Conservation (phyloP, 768 basidiomycete species). For the Xanthoconium purpureum region DNA sequence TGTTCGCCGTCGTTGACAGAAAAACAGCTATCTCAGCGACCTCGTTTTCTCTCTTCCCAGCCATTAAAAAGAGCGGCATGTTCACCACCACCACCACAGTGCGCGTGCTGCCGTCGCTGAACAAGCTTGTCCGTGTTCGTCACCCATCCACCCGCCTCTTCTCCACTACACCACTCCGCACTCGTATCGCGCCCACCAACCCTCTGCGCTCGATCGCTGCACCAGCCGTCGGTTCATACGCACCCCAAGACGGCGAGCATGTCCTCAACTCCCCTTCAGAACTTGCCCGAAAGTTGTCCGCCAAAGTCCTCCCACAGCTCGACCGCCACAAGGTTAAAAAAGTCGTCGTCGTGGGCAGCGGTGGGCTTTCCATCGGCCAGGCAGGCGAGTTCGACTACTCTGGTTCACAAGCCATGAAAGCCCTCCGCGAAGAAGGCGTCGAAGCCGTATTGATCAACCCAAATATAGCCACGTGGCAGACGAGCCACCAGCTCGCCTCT, state of each 20-base stretch:
- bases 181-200: conserved; percentile 44
- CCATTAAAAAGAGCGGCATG: conserved; percentile 19
- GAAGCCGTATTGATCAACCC: conserved; percentile 96
- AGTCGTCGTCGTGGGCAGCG: conserved; percentile 94
- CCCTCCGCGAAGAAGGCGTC: conserved; percentile 92
- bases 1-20: not conserved
- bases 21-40: conserved; percentile 30
- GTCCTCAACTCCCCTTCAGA: conserved; percentile 93
- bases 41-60: conserved; percentile 28
- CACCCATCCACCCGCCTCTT: conserved; percentile 43
- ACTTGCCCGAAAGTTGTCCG: conserved; percentile 88
- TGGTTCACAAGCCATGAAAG: conserved; percentile 97
- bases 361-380: conserved; percentile 95
- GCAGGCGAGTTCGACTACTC: conserved; percentile 99
- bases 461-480: conserved; percentile 99
- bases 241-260: conserved; percentile 60
- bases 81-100: conserved; percentile 5
- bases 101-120: conserved; percentile 14
- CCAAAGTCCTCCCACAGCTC: conserved; percentile 89
- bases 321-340: conserved; percentile 90
- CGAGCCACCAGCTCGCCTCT: conserved; percentile 93
- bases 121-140: conserved; percentile 14
- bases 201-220: conserved; percentile 65
- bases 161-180: conserved; percentile 43
- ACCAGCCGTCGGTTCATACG: conserved; percentile 71